A percentile compares a stretch with the other conserved stretches of the same genome.
phyloP scores from a whole-genome alignment of 1,139 yeast genomes.

The Pichia terricola region DNA sequence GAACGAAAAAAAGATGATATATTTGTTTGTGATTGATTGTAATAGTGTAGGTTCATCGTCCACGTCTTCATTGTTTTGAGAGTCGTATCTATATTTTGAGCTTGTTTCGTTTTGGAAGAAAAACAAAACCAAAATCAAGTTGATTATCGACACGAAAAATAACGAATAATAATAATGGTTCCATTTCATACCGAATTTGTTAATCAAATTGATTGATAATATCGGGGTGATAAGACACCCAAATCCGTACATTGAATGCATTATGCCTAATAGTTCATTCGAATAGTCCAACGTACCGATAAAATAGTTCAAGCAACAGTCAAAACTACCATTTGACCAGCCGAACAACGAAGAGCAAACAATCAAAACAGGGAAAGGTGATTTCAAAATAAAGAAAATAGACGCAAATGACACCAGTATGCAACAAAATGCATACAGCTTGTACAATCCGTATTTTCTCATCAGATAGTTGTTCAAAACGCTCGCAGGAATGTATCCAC shows the following conservation, averaged over 20 bases:
- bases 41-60: conserved; percentile 19
- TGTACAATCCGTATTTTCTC: conserved; percentile 22
- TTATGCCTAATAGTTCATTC: conserved; percentile 53
- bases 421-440: conserved; percentile 18
- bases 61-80: conserved; percentile 7
- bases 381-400: conserved; percentile 19
- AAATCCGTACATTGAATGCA: conserved; percentile 62
- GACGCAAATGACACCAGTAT: conserved; percentile 13
- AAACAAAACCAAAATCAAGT: conserved; percentile 17
- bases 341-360: conserved; percentile 39
- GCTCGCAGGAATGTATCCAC: conserved; percentile 29
- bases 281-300: conserved; percentile 47
- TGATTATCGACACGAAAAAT: conserved; percentile 23
- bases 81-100: conserved; percentile 38
- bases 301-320: conserved; percentile 51
- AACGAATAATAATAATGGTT: conserved; percentile 37
- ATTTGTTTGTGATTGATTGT: conserved; percentile 33
- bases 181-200: conserved; percentile 30
- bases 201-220: conserved; percentile 19
- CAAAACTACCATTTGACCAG: conserved; percentile 50
- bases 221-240: conserved; percentile 62
- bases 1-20: conserved; percentile 39
- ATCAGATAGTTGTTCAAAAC: conserved; percentile 23
- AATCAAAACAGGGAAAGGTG: conserved; percentile 32
- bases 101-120: conserved; percentile 47